These are phyloP conservation scores for Penicillium concentricum DNA, from an alignment of 2,329 filamentous ascomycete species.

Conservation along the genomic window DNA sequence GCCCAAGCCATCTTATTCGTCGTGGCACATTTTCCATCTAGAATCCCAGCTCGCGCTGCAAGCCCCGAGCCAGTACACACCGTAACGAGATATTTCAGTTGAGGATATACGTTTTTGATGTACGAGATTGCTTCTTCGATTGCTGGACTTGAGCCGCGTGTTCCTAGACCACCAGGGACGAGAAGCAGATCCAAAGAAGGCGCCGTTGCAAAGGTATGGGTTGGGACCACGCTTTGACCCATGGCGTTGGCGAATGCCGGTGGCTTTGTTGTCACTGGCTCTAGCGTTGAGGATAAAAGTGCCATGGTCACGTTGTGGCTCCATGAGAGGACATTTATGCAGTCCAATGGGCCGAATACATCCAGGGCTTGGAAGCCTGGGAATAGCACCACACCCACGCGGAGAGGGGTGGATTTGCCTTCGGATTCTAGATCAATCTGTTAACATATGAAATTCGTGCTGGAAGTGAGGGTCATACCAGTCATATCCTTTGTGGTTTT, in stretches of 20 bases:
- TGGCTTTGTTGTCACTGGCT: slow-evolving; percentile 33
- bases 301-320: slow-evolving; percentile 24
- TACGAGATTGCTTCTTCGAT: slow-evolving; percentile 46
- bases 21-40: slow-evolving; percentile 62
- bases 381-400: slow-evolving; percentile 32
- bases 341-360: slow-evolving; percentile 49
- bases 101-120: slow-evolving; percentile 47
- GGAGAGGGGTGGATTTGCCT: not conserved
- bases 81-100: slow-evolving; percentile 58
- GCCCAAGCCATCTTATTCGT: slow-evolving; percentile 64
- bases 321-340: slow-evolving; percentile 37
- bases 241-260: slow-evolving; percentile 23
- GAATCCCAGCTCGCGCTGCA: slow-evolving; percentile 57
- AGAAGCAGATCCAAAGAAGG: slow-evolving; percentile 62
- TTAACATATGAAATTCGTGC: not conserved
- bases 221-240: slow-evolving; percentile 46
- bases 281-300: slow-evolving; percentile 33
- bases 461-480: not conserved
- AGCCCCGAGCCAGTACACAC: slow-evolving; percentile 66
- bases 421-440: not conserved
- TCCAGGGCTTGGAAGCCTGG: slow-evolving; percentile 46
- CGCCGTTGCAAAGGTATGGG: slow-evolving; percentile 55
- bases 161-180: slow-evolving; percentile 63
- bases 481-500: not conserved
- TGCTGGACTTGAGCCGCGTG: slow-evolving; percentile 28